A percentile compares a stretch with the other conserved stretches of the same genome.
Conservation (phyloP, 1,139 yeast genomes). For the Saccharomyces hybrid region DNA sequence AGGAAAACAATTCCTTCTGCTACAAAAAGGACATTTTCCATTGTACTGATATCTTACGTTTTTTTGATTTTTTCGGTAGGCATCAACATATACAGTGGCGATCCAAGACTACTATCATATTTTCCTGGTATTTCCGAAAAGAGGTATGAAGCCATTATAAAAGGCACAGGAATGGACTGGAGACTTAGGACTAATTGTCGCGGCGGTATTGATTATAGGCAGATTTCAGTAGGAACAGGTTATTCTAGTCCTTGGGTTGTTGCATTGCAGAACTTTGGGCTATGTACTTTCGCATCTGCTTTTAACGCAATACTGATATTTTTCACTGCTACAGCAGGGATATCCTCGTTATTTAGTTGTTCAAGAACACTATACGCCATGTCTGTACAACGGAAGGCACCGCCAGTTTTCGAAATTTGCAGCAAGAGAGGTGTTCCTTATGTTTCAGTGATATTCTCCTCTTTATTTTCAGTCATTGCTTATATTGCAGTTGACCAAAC, state of each 20-base stretch:
- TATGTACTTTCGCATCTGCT: conserved; percentile 58
- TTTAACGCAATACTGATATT: conserved; percentile 63
- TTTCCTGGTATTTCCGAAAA: conserved; percentile 6
- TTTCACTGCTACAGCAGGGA: conserved; percentile 54
- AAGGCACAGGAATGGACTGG: conserved; percentile 20
- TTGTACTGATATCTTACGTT: conserved; percentile 58
- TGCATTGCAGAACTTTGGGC: conserved; percentile 60
- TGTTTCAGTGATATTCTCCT: conserved; percentile 55
- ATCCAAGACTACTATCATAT: conserved; percentile 46
- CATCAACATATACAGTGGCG: conserved; percentile 65
- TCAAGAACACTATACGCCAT: conserved; percentile 36
- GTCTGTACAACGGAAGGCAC: conserved; percentile 65
- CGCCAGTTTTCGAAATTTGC: conserved; percentile 51
- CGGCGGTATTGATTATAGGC: conserved; percentile 5
- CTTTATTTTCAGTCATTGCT: conserved; percentile 52
- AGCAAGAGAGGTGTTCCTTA: conserved; percentile 66
- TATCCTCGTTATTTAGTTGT: conserved; percentile 36
- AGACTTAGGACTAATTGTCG: conserved; percentile 19
- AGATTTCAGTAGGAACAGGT: conserved; percentile 37
- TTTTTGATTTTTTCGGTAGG: conserved; percentile 62
- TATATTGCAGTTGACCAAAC: conserved; percentile 52
- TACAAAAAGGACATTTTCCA: conserved; percentile 61
- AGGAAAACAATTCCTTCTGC: conserved; percentile 71
- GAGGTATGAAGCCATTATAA: conserved; percentile 12
- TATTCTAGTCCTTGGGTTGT: conserved; percentile 73